Evolutionary conservation across 805 yeast genomes (phyloP).

Genomic region (Kuraishia cidri): DNA sequence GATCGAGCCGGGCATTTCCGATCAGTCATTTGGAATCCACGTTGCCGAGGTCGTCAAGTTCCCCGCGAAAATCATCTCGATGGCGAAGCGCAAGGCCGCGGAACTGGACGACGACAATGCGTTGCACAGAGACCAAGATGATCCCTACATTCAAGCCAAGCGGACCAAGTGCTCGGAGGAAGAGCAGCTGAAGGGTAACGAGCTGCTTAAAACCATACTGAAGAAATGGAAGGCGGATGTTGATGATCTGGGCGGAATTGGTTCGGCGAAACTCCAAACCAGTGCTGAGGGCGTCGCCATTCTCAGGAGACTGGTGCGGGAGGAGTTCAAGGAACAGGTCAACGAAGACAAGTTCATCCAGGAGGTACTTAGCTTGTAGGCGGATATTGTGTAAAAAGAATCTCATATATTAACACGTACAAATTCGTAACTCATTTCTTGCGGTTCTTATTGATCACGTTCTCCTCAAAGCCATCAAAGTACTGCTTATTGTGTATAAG

Average conservation of each 20-base stretch:
- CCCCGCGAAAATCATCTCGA: slow-evolving; percentile 79
- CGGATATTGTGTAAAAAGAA: background rate
- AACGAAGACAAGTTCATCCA: slow-evolving; percentile 30
- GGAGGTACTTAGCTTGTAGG: slow-evolving; percentile 29
- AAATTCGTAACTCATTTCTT: background rate
- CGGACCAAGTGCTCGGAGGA: slow-evolving; percentile 39
- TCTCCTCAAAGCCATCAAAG: slow-evolving; percentile 32
- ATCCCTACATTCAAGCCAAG: slow-evolving; percentile 34
- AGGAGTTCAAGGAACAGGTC: slow-evolving; percentile 10
- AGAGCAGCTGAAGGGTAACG: slow-evolving; percentile 49
- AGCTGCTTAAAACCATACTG: slow-evolving; percentile 35
- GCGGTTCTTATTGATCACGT: slow-evolving; percentile 7
- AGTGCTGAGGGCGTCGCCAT: slow-evolving; percentile 29
- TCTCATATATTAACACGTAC: background rate
- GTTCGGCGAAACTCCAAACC: slow-evolving; percentile 23
- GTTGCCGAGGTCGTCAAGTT: slow-evolving; percentile 95
- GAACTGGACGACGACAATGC: slow-evolving; percentile 65
- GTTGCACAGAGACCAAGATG: slow-evolving; percentile 23
- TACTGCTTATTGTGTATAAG: slow-evolving; percentile 38
- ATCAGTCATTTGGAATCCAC: slow-evolving; percentile 94
- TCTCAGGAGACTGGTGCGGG: slow-evolving; percentile 25
- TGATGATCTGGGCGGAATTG: slow-evolving; percentile 31
- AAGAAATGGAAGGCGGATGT: slow-evolving; percentile 45
- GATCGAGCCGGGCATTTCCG: slow-evolving; percentile 95
- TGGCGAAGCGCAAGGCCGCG: slow-evolving; percentile 92